Base-by-base conservation (phyloP, 495 filamentous ascomycete genomes). In the Cercophora sp. region DNA sequence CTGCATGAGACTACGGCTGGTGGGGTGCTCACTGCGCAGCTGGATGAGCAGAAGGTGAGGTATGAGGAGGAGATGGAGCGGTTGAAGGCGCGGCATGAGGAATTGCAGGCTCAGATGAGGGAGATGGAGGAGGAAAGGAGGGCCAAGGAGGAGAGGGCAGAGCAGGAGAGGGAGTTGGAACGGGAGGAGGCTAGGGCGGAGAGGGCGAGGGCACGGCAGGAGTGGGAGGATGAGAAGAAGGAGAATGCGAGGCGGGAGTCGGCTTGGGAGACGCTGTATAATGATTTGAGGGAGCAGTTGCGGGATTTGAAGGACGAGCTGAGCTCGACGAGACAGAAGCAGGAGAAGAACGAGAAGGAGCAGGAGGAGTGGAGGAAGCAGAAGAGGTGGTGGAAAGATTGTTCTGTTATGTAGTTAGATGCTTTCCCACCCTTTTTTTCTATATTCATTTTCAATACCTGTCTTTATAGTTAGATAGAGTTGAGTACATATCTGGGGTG, bases 1-100 rank as follows among this genome's bases (percentile, higher is more conserved):
- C 47, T 56, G 10, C 22, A 47, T 16, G 54, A 56, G 54, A 56
- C 54, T 11, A 26, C 39, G 27, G 54, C 54, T 11, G 54, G 54
- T n/a, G 16, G 8, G 16, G 48, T 45, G 10, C 18, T 56, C 18
- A 31, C 51, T 40, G 54, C 47, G 15, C 31, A 31, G 41, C 47
- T 56, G 11, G 41, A 51, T 31, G 29, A 29, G 24, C 39, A 50
- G 46, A 42, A 13, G 11, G 5, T 24, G 26, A n/a, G 11, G 24
- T 46, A 49, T 23, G 46, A 49, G 23, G 53, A 43, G 45, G 15
- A 43, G 53, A 42, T 31, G 45, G 26, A 9, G n/a, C 20, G 16
- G 23, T 39, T 47, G 19, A 25, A 51, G 32, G 40, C 37, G 37
- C 20, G 42, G 54, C 20, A 39, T 34, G 3, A 22, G 9, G n/a